A percentile compares a stretch with the other conserved stretches of the same genome.
These are phyloP conservation scores for Aspergillus asperescens DNA, from an alignment of 495 filamentous ascomycete species.

Conservation along the genomic window DNA sequence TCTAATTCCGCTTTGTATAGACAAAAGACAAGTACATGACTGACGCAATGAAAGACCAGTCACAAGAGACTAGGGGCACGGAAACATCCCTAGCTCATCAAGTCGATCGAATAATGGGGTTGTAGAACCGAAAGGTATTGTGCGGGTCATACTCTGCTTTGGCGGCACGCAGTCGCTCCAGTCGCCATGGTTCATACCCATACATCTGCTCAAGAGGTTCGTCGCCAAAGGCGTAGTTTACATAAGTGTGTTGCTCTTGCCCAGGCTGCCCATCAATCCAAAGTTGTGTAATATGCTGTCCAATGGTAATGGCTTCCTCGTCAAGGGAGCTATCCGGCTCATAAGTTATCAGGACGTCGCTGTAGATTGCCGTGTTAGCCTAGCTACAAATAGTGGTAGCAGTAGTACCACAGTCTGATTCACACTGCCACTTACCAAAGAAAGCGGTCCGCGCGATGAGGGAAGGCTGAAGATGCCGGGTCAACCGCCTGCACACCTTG, in stretches of 20 bases:
- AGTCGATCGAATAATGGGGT: conserved; percentile 1
- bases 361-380: too few species aligned
- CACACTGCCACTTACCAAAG: too few species aligned
- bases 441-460: not conserved
- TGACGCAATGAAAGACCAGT: too few species aligned
- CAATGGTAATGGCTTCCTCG: too few species aligned
- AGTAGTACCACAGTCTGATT: too few species aligned
- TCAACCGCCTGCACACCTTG: not conserved
- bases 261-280: conserved; percentile 10
- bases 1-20: too few species aligned
- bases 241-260: not conserved
- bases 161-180: not conserved
- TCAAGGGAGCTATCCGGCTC: too few species aligned
- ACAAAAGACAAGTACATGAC: too few species aligned
- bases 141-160: conserved; percentile 10
- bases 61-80: too few species aligned
- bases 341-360: not conserved
- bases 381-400: too few species aligned
- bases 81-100: too few species aligned
- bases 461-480: not conserved
- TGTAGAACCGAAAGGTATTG: conserved; percentile 9
- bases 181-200: conserved; percentile 10
- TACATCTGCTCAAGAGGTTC: conserved; percentile 3
- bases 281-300: too few species aligned
- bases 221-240: conserved; percentile 12